Percentiles rank a stretch among this genome's conserved stretches.
These are phyloP conservation scores for Micractinium sp. DNA, from an alignment of 139 green algal species.

Conservation along the genomic window DNA sequence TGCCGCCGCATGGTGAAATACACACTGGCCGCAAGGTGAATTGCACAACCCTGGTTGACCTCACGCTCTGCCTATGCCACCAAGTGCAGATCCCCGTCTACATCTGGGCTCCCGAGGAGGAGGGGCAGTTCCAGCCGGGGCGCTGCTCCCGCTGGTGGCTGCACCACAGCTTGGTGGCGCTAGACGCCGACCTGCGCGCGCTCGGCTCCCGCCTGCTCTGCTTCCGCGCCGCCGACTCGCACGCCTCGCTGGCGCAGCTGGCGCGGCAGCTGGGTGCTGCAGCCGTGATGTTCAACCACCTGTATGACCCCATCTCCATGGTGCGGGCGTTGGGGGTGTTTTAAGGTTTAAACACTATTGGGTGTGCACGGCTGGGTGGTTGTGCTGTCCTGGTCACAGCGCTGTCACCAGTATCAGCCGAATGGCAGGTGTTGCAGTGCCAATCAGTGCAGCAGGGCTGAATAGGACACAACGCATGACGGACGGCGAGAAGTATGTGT, in stretches of 20 bases:
- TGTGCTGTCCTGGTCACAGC: too few species aligned
- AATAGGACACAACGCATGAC: too few species aligned
- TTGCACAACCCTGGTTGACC: too few species aligned
- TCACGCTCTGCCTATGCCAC: neutral
- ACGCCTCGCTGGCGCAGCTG: slow-evolving; percentile 62
- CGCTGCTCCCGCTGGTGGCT: slow-evolving; percentile 81
- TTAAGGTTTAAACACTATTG: too few species aligned
- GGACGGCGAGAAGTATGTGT: too few species aligned
- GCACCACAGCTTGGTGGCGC: slow-evolving; percentile 55
- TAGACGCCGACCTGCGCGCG: slow-evolving; percentile 64
- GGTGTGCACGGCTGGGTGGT: too few species aligned
- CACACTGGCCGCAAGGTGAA: neutral
- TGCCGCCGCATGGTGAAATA: neutral
- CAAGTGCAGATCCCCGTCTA: slow-evolving; percentile 81
- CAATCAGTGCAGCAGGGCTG: too few species aligned
- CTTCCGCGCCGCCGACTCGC: slow-evolving; percentile 61
- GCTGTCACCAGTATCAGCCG: too few species aligned
- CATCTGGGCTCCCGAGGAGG: slow-evolving; percentile 92
- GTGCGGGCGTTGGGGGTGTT: too few species aligned
- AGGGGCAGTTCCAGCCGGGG: slow-evolving; percentile 94
- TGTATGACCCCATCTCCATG: slow-evolving; percentile 95
- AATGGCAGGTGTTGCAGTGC: too few species aligned
- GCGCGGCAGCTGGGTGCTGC: slow-evolving; percentile 64
- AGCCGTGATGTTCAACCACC: slow-evolving; percentile 92
- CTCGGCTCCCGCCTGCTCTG: slow-evolving; percentile 81